These are phyloP conservation scores for Trifolium repens DNA, from an alignment of 306 rosid species.

Conservation along the genomic window DNA sequence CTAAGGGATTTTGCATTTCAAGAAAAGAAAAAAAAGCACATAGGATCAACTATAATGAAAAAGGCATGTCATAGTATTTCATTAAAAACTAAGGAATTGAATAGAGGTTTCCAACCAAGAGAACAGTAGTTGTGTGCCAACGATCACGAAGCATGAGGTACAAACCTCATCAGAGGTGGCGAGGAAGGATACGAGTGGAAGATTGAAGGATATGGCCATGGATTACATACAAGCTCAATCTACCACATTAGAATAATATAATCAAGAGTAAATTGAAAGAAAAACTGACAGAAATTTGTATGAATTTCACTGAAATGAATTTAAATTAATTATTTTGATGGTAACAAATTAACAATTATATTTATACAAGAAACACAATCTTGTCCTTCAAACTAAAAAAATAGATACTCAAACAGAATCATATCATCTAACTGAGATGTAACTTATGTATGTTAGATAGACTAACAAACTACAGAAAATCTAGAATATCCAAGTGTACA, in stretches of 20 bases:
- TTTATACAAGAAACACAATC: not conserved
- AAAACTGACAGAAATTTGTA: not conserved
- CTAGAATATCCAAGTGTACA: not conserved
- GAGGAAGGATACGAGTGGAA: not conserved
- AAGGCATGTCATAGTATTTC: too few relatives aligned
- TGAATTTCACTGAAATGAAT: not conserved
- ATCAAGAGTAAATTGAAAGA: not conserved
- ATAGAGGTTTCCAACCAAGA: too few relatives aligned
- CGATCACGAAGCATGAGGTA: too few relatives aligned
- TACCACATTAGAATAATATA: not conserved
- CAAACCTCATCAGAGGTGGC: too few relatives aligned
- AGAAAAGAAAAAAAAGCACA: too few relatives aligned
- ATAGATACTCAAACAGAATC: not conserved
- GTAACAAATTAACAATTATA: not conserved
- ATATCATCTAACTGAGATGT: not conserved
- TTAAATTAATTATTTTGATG: not conserved
- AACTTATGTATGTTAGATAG: not conserved
- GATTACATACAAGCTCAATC: not conserved
- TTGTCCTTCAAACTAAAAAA: not conserved
- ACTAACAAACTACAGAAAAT: conserved; percentile 9
- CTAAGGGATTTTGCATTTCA: too few relatives aligned
- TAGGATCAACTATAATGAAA: too few relatives aligned
- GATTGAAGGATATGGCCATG: not conserved
- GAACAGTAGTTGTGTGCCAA: too few relatives aligned
- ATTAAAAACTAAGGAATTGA: too few relatives aligned